Base-by-base conservation (phyloP, 192 early-diverging fungal species). In the Linnemannia elongata region DNA sequence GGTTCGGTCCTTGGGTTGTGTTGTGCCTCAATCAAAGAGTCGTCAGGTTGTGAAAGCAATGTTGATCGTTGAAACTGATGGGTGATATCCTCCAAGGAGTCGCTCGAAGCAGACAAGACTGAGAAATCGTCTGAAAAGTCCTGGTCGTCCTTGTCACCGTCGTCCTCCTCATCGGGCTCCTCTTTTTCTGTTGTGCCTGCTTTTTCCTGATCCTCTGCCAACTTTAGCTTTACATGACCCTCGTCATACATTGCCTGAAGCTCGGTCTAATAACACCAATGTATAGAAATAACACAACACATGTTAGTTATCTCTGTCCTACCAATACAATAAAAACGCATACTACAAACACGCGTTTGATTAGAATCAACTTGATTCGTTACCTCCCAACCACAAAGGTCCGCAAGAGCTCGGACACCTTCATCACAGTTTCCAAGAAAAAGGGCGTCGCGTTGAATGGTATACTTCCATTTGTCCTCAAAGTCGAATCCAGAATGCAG, bases 381-480 rank as follows among this genome's bases (percentile, higher is more conserved):
- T 91, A 90, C 94, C 75, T 90, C 88, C 94, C 94, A 97, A 20
- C 96, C 97, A 69, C 97, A 88, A 15, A 93, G 82, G 49, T 94
- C 91, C 38, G 95, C 96, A 57, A 97, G 82, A 83, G 92, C 79
- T 76, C 78, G 68, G 72, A 95, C 92, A 4, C 96, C 97, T 44
- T 93, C 93, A 81, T 99, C 97, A 88, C 97, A 98, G 72, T 90
- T 89, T n/a, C 98, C 98, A 13, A 92, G 83, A 87, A 92, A 94
- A 13, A 97, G 78, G 8, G 94, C 96, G 86, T 99, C 98, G 69
- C 98, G 91, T 54, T 93, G 90, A 36, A 91, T 89, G 44, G 90
- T 89, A 45, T 87, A 87, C 30, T 94, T 90, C 75, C 71, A 74
- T 39, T 89, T 90, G 69, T 95, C 95, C 57, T 93, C 91, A 90